These are phyloP conservation scores for Picochlorum costavermella DNA, from an alignment of 139 green algal species.

Conservation along the genomic window DNA sequence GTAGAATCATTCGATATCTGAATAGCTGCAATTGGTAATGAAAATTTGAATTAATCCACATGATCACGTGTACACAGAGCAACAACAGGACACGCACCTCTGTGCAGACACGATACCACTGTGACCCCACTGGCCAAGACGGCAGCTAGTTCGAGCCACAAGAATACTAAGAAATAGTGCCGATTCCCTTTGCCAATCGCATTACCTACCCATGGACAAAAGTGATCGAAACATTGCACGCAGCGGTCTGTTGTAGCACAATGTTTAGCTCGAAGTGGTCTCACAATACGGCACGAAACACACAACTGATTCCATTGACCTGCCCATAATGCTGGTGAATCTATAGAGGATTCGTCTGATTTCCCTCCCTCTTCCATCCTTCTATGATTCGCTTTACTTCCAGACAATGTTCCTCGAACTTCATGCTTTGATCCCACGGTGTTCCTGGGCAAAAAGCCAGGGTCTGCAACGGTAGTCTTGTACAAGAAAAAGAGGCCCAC, in stretches of 20 bases:
- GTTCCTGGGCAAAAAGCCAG: slow-evolving; percentile 54
- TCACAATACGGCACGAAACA: slow-evolving; percentile 84
- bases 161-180: slow-evolving; percentile 73
- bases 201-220: slow-evolving; percentile 93
- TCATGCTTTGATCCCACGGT: background rate
- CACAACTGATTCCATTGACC: slow-evolving; percentile 86
- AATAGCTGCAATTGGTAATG: slow-evolving; percentile 6
- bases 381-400: background rate
- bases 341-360: slow-evolving; percentile 28
- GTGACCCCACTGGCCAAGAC: slow-evolving; percentile 44
- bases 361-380: background rate
- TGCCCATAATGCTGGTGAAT: slow-evolving; percentile 75
- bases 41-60: background rate
- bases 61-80: background rate
- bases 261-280: slow-evolving; percentile 87
- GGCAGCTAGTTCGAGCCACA: slow-evolving; percentile 74
- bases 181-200: slow-evolving; percentile 81
- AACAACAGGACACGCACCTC: slow-evolving; percentile 2
- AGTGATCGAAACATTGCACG: slow-evolving; percentile 93
- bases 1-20: background rate
- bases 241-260: slow-evolving; percentile 77
- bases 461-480: slow-evolving; percentile 66
- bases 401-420: too few species aligned
- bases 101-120: slow-evolving; percentile 28
- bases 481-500: slow-evolving; percentile 63